These are phyloP conservation scores for Chytriomyces confervae DNA, from an alignment of 192 early-diverging fungal species.

Conservation along the genomic window DNA sequence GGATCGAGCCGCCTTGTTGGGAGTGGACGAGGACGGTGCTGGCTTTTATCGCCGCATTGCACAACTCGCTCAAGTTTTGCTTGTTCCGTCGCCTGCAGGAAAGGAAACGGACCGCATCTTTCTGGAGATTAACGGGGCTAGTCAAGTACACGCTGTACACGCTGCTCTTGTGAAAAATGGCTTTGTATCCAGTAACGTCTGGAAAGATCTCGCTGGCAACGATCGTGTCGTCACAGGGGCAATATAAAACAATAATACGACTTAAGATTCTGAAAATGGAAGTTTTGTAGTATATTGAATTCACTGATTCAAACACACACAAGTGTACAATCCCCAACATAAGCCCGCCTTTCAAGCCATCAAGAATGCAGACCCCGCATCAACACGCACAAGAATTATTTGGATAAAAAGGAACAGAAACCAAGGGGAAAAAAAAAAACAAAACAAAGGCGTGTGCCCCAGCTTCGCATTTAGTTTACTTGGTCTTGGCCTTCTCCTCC, in stretches of 20 bases:
- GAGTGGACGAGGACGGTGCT: constrained; percentile 60
- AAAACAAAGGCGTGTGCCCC: too few species aligned
- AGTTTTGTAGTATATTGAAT: too few species aligned
- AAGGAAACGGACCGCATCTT: neutral
- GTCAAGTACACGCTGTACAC: neutral
- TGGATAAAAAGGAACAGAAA: too few species aligned
- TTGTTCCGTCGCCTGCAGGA: constrained; percentile 16
- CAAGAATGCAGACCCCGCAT: too few species aligned
- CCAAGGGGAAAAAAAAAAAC: too few species aligned
- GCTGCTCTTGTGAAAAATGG: neutral
- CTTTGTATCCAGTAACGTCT: neutral
- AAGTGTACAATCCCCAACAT: too few species aligned
- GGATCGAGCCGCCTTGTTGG: constrained; percentile 75
- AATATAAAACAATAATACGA: neutral
- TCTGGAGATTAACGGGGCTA: neutral
- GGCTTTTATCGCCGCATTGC: constrained; percentile 66
- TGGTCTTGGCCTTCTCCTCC: constrained; percentile 82
- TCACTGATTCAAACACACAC: too few species aligned
- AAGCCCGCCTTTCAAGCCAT: too few species aligned
- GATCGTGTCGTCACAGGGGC: neutral
- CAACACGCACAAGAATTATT: too few species aligned
- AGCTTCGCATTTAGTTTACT: constrained; percentile 35
- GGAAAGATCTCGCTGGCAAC: neutral
- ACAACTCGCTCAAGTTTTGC: constrained; percentile 42
- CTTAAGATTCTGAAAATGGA: neutral